Conservation (phyloP, 129 eudicot species). For the Flaveria trinervia region DNA sequence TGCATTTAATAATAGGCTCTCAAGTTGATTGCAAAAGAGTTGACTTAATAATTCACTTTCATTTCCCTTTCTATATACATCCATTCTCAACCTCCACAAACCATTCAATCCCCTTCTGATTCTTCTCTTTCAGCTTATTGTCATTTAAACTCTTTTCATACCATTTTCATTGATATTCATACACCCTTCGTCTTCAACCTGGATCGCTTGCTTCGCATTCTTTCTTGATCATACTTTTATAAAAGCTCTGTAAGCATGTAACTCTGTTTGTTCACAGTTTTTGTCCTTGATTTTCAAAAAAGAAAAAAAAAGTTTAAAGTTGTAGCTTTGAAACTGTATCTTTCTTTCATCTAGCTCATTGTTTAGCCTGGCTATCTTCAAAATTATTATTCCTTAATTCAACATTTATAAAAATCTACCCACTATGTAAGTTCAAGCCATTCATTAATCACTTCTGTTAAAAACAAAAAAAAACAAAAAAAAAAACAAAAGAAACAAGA, state of each 20-base stretch:
- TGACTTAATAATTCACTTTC: constrained; percentile 15
- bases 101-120: background rate
- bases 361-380: constrained; percentile 37
- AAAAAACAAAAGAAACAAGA: too few relatives aligned
- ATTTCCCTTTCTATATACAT: background rate
- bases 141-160: too few relatives aligned
- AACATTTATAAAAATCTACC: constrained; percentile 40
- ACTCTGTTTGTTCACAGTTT: constrained; percentile 9
- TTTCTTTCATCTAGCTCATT: constrained; percentile 20
- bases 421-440: constrained; percentile 37
- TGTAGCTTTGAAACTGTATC: background rate
- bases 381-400: constrained; percentile 29
- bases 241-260: constrained; percentile 38
- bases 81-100: background rate
- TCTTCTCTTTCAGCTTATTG: too few relatives aligned
- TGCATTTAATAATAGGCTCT: constrained; percentile 24
- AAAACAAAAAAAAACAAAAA: background rate
- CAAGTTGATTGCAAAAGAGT: constrained; percentile 34
- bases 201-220: constrained; percentile 20
- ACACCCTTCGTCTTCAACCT: constrained; percentile 23
- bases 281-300: background rate
- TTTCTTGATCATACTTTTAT: constrained; percentile 33
- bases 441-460: background rate
- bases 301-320: too few relatives aligned
- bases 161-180: constrained; percentile 18